These are phyloP conservation scores for Noccaea bulbosa DNA, from an alignment of 345 rosid genomes.

Conservation along the genomic window DNA sequence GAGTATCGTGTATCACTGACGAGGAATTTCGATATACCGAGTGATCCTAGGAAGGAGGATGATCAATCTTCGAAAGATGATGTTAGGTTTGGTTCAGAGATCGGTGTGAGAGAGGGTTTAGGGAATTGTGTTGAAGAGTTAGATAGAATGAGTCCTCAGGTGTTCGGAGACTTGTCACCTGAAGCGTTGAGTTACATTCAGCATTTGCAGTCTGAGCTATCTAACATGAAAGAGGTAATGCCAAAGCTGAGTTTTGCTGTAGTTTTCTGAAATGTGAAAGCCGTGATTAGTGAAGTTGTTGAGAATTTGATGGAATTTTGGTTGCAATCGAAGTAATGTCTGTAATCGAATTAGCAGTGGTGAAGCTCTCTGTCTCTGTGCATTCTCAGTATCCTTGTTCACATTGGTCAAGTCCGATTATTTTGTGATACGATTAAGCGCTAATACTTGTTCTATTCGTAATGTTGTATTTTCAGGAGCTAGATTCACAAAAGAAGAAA, in stretches of 20 bases:
- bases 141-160: conserved; percentile 56
- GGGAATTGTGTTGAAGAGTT: conserved; percentile 50
- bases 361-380: conserved; percentile 17
- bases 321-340: not conserved
- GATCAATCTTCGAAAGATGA: conserved; percentile 28
- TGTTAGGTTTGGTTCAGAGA: conserved; percentile 43
- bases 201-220: conserved; percentile 65
- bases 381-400: conserved; percentile 4
- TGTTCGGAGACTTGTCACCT: conserved; percentile 68
- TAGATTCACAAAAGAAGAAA: conserved; percentile 63
- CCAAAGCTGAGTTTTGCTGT: not conserved
- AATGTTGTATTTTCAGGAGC: conserved; percentile 56
- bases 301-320: not conserved
- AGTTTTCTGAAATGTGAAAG: not conserved
- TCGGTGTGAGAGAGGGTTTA: conserved; percentile 39
- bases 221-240: conserved; percentile 59
- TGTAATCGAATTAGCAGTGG: not conserved
- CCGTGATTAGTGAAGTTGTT: not conserved
- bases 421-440: not conserved
- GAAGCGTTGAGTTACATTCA: conserved; percentile 72
- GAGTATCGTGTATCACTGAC: conserved; percentile 79
- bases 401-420: not conserved
- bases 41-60: conserved; percentile 39
- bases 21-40: conserved; percentile 66
- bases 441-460: conserved; percentile 16